A percentile compares a stretch with the other conserved stretches of the same genome.
Evolutionary conservation across 164 flowering plant genomes (phyloP).

Genomic region (Platanus orientalis): DNA sequence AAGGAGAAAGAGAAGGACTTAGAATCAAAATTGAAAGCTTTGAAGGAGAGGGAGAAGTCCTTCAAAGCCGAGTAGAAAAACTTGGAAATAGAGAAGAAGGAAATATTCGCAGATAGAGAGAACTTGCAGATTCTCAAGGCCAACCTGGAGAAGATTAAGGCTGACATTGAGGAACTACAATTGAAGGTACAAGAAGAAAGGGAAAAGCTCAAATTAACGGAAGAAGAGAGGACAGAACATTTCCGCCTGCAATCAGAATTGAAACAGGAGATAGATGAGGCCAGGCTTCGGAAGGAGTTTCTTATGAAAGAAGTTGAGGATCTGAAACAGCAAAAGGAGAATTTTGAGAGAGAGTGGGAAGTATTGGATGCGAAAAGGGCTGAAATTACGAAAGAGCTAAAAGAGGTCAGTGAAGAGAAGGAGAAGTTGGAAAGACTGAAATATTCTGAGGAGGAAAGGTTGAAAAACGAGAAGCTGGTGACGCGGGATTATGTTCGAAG

Average conservation of each 20-base stretch:
- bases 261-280: conserved; percentile 59
- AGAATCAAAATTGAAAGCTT: conserved; percentile 45
- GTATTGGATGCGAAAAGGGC: conserved; percentile 69
- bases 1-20: conserved; percentile 76
- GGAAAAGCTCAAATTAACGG: conserved; percentile 43
- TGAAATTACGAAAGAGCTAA: conserved; percentile 34
- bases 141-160: conserved; percentile 48
- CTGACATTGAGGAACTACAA: conserved; percentile 42
- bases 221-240: conserved; percentile 57
- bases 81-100: conserved; percentile 44
- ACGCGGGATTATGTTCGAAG: conserved; percentile 35
- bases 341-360: conserved; percentile 90
- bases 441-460: conserved; percentile 41
- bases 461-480: conserved; percentile 43
- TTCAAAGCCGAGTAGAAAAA: conserved; percentile 52
- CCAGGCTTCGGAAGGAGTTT: conserved; percentile 41
- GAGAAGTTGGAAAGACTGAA: conserved; percentile 38
- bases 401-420: conserved; percentile 42
- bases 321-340: conserved; percentile 59
- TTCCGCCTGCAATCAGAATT: conserved; percentile 47
- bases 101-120: conserved; percentile 43
- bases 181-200: conserved; percentile 42
- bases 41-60: conserved; percentile 65
- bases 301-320: conserved; percentile 63
- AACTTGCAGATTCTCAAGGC: conserved; percentile 35